A percentile compares a stretch with the other conserved stretches of the same genome.
phyloP scores from a whole-genome alignment of 2,329 filamentous ascomycete genomes.

The Aureobasidium sp. region DNA sequence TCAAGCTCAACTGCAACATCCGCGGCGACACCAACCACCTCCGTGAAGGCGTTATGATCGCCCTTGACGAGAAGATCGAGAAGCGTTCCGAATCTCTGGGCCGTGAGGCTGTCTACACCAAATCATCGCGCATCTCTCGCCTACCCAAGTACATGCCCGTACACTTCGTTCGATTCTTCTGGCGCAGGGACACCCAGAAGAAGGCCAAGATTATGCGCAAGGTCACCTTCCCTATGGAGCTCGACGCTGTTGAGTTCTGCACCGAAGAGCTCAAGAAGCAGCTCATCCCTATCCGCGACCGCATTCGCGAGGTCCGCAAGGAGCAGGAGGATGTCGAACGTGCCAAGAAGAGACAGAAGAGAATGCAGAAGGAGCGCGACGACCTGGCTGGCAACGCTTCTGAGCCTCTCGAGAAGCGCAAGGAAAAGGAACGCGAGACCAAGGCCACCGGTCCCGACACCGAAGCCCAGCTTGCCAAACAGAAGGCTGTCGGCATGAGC shows the following conservation, averaged over 20 bases:
- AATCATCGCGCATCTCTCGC: constrained; percentile 79
- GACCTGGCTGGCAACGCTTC: constrained; percentile 31
- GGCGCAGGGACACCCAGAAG: constrained; percentile 90
- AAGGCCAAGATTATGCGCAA: constrained; percentile 99
- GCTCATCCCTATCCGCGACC: constrained; percentile 87
- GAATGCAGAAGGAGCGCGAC: constrained; percentile 48
- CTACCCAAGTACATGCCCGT: constrained; percentile 93
- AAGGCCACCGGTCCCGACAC: constrained; percentile 24
- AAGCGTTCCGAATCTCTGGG: constrained; percentile 73
- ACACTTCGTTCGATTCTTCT: constrained; percentile 97
- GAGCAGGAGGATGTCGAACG: constrained; percentile 91
- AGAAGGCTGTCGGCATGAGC: constrained; percentile 34
- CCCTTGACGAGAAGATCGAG: constrained; percentile 79
- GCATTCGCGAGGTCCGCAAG: constrained; percentile 88
- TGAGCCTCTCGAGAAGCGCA: constrained; percentile 81
- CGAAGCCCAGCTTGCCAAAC: constrained; percentile 40
- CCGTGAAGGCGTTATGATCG: constrained; percentile 74
- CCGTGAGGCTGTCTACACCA: constrained; percentile 77
- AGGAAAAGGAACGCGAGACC: constrained; percentile 61
- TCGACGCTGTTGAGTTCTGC: constrained; percentile 92
- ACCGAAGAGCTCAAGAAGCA: constrained; percentile 77
- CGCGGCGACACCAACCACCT: constrained; percentile 79
- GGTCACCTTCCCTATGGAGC: constrained; percentile 87
- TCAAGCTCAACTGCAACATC: constrained; percentile 96
- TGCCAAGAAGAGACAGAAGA: constrained; percentile 83